Evolutionary conservation across 768 basidiomycete genomes (phyloP).

Genomic region (Ramaria sp.): DNA sequence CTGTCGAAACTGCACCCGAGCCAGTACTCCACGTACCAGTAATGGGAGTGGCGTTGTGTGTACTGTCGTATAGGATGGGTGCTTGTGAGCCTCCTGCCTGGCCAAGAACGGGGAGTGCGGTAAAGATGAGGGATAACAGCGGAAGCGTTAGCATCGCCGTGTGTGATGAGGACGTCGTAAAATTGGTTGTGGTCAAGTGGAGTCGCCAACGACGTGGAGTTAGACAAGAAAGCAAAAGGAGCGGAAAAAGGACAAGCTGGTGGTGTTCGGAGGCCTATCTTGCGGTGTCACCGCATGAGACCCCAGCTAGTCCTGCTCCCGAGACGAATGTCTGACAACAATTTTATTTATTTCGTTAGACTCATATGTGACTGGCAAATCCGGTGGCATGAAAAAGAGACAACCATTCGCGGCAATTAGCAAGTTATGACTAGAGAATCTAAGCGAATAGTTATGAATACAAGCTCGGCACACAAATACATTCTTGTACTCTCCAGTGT

Average conservation of each 20-base stretch:
- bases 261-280: background rate
- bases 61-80: slow-evolving; percentile 10
- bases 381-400: no score
- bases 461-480: no score
- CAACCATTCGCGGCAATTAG: no score
- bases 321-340: no score
- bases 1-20: slow-evolving; percentile 65
- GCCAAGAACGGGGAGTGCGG: background rate
- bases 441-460: no score
- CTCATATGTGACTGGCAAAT: no score
- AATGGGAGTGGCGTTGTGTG: slow-evolving; percentile 55
- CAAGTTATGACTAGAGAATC: no score
- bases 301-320: background rate
- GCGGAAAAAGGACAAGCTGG: background rate
- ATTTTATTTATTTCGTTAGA: no score
- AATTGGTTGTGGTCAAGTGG: background rate
- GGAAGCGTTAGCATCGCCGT: background rate
- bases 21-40: slow-evolving; percentile 84
- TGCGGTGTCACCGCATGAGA: background rate
- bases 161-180: background rate
- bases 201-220: background rate
- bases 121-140: background rate
- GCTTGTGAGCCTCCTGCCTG: background rate
- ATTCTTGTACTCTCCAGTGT: no score
- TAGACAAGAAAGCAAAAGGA: background rate